phyloP scores from a whole-genome alignment of 1,284 basidiomycete species.

The Rhodotorula sp. region DNA sequence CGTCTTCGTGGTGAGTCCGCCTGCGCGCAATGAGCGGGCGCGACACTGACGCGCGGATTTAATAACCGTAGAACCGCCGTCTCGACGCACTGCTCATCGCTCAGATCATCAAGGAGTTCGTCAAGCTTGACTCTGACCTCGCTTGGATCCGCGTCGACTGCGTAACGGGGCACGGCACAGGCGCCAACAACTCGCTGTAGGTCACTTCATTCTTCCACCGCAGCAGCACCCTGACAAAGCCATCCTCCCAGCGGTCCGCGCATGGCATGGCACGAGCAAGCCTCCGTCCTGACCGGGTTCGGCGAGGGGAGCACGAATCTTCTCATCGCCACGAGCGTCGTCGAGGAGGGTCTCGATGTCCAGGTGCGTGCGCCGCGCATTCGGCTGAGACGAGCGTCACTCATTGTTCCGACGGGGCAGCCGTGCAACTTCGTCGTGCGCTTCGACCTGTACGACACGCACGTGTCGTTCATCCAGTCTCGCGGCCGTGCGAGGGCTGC shows the following conservation, averaged over 20 bases:
- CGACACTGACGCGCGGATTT: background rate
- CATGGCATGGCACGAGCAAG: constrained; percentile 24
- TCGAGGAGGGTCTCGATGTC: constrained; percentile 26
- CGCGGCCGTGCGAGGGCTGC: constrained; percentile 14
- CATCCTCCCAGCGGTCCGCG: constrained; percentile 1
- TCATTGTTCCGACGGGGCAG: background rate
- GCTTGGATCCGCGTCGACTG: constrained; percentile 18
- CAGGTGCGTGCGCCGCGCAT: background rate
- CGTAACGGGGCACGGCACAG: constrained; percentile 22
- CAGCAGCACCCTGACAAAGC: too few species aligned
- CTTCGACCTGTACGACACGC: constrained; percentile 17
- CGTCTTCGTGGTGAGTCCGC: constrained; percentile 14
- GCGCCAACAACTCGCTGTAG: background rate
- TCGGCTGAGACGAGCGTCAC: background rate
- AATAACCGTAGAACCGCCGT: constrained; percentile 1
- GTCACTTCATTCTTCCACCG: background rate
- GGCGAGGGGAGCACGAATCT: constrained; percentile 14
- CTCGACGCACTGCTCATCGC: constrained; percentile 21
- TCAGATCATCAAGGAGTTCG: constrained; percentile 14
- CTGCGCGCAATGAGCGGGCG: too few species aligned
- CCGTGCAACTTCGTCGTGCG: constrained; percentile 25
- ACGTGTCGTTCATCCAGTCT: constrained; percentile 18
- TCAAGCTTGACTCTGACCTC: constrained; percentile 2
- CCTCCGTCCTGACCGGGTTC: constrained; percentile 11
- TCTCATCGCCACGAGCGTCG: constrained; percentile 19